These are phyloP conservation scores for Lentinula guzmanii DNA, from an alignment of 768 basidiomycete genomes.

Conservation along the genomic window DNA sequence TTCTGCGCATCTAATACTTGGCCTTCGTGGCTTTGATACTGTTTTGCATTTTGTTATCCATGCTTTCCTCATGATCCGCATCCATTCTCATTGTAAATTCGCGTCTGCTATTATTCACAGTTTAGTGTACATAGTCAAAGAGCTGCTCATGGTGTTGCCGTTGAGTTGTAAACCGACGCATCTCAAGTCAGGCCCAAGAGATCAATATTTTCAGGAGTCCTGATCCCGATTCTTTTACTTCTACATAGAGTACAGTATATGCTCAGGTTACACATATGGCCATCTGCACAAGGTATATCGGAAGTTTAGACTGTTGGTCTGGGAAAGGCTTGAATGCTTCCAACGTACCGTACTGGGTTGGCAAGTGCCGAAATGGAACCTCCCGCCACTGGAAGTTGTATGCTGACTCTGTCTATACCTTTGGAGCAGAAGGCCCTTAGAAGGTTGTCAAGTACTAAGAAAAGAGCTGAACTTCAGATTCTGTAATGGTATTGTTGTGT, in stretches of 20 bases:
- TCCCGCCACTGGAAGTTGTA: neutral
- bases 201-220: too few relatives aligned
- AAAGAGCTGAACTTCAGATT: slow-evolving; percentile 27
- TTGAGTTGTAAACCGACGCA: too few relatives aligned
- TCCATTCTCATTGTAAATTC: too few relatives aligned
- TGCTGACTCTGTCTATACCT: neutral
- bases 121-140: too few relatives aligned
- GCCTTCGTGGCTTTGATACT: too few relatives aligned
- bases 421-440: slow-evolving; percentile 24
- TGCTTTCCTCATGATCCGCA: neutral
- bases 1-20: too few relatives aligned
- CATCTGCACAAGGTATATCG: slow-evolving; percentile 18
- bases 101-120: neutral
- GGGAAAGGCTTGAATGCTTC: neutral
- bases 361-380: neutral
- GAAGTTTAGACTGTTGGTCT: slow-evolving; percentile 13
- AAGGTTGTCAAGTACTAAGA: slow-evolving; percentile 41
- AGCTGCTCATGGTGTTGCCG: too few relatives aligned
- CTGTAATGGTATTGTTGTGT: neutral
- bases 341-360: neutral
- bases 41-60: neutral
- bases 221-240: neutral
- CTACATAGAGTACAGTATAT: neutral
- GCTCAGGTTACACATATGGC: neutral
- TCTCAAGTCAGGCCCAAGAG: too few relatives aligned